phyloP scores from a whole-genome alignment of 345 rosid species.

The Lepidium didymum region DNA sequence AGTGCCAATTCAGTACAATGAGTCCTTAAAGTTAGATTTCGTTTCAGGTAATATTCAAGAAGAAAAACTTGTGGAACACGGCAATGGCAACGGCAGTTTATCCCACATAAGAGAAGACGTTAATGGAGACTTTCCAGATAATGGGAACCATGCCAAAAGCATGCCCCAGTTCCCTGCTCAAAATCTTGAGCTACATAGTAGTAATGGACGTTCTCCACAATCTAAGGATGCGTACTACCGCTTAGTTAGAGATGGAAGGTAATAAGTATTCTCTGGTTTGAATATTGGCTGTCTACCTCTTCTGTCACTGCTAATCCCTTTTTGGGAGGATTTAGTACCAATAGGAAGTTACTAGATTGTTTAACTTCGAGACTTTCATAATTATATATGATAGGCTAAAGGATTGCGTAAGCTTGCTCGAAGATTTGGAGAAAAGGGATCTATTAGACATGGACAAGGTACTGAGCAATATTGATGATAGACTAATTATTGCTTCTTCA shows the following conservation, averaged over 20 bases:
- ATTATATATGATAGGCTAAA: slow-evolving; percentile 41
- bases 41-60: slow-evolving; percentile 38
- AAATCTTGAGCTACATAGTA: slow-evolving; percentile 13
- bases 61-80: slow-evolving; percentile 24
- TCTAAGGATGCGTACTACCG: slow-evolving; percentile 40
- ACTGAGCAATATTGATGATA: slow-evolving; percentile 10
- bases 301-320: background rate
- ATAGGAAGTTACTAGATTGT: slow-evolving; percentile 1
- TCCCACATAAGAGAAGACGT: slow-evolving; percentile 30
- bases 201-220: slow-evolving; percentile 31
- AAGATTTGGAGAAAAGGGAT: slow-evolving; percentile 60
- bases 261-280: slow-evolving; percentile 14
- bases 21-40: slow-evolving; percentile 18
- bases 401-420: slow-evolving; percentile 69
- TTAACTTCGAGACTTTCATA: background rate
- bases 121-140: slow-evolving; percentile 30
- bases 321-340: background rate
- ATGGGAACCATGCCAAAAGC: slow-evolving; percentile 31
- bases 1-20: background rate
- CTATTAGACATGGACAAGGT: slow-evolving; percentile 81
- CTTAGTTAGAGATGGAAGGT: slow-evolving; percentile 72
- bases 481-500: background rate
- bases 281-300: slow-evolving; percentile 3
- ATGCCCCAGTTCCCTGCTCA: slow-evolving; percentile 26
- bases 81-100: slow-evolving; percentile 33